Base-by-base conservation (phyloP, 768 basidiomycete species). In the Mycena crocata region DNA sequence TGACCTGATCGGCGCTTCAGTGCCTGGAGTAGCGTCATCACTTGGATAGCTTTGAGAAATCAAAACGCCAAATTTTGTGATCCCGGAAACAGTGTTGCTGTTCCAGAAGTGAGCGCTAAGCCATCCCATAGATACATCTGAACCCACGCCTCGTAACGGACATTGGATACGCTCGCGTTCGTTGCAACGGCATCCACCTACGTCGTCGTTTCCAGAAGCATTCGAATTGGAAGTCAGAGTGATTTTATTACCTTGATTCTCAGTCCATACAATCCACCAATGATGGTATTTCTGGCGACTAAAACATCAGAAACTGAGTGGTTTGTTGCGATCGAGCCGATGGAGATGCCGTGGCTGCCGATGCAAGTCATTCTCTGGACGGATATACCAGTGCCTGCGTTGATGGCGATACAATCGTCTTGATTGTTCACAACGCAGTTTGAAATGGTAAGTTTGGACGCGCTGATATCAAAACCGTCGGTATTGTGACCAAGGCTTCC, bases 301-400 rank as follows among this genome's bases (percentile, higher is more conserved):
- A 63, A 42, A 17, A 87, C 72, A 45, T 68, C 70, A 0, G 80
- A 79, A 15, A 86, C 83, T 2, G 75, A 72, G 5, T 61, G 69
- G 40, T 76, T 64, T 9, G 80, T 80, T 6, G 69, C 48, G 62
- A 85, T 81, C 1, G 84, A 84, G 21, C 84, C 86, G 19, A 87
- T 80, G 15, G 82, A 83, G 71, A 85, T 78, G 21, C 87, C 86
- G 57, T 88, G 87, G 10, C 86, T 84, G 21, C 78, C 77, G 3
- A 67, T 66, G 74, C 87, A 87, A 23, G 71, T 86, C 80, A 46
- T 79, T 40, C 64, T 76, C 60, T 76, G 85, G 50, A 57, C 64
- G 0, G 35, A 75, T 70, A 65, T 75, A 71, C 31, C 58, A 42
- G 34, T 57, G 1, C 72, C 72, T 3, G 63, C 59, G 35, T 71